These are phyloP conservation scores for Malus asiatica DNA, from an alignment of 306 rosid genomes.

Conservation along the genomic window DNA sequence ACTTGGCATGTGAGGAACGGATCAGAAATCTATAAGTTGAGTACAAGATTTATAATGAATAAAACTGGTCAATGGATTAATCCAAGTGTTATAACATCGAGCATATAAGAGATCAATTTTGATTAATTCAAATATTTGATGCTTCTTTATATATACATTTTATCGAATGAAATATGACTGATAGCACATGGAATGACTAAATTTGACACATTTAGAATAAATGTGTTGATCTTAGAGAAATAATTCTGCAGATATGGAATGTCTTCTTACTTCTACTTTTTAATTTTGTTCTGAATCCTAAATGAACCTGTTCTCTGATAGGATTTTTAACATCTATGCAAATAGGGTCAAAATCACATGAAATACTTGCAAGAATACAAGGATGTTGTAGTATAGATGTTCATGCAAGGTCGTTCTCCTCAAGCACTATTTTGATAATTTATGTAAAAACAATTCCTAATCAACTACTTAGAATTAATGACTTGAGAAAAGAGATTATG, in stretches of 20 bases:
- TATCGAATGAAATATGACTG: background rate
- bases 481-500: too few species aligned
- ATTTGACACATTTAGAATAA: background rate
- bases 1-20: background rate
- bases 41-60: background rate
- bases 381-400: too few species aligned
- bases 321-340: too few species aligned
- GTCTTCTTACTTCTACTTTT: background rate
- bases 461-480: too few species aligned
- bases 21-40: background rate
- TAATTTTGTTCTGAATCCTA: background rate
- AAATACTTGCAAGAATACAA: too few species aligned
- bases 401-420: too few species aligned
- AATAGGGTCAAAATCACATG: too few species aligned
- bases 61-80: background rate
- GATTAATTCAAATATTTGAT: background rate
- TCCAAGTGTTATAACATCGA: background rate
- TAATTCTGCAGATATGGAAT: background rate
- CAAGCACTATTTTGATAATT: too few species aligned
- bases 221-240: background rate
- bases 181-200: background rate
- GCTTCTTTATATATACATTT: background rate
- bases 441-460: too few species aligned
- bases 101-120: background rate
- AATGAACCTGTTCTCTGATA: background rate